Conservation (phyloP, 805 yeast genomes). For the Zygosaccharomyces lentus region DNA sequence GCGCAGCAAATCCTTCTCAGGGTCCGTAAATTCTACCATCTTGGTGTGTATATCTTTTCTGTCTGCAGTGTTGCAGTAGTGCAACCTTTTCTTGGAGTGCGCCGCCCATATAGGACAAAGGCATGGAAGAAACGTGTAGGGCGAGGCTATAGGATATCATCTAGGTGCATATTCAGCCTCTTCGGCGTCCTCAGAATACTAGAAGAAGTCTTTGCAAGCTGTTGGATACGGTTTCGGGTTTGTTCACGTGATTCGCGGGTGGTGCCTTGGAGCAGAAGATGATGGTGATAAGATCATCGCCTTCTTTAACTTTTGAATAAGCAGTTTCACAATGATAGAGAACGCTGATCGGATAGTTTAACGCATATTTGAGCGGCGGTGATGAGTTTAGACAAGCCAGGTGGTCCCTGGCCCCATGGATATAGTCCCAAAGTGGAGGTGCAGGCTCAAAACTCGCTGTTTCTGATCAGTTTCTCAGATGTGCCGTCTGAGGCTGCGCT, state of each 20-base stretch:
- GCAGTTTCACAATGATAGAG: not conserved
- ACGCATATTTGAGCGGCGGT: not conserved
- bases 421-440: slow-evolving; percentile 28
- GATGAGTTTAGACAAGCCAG: slow-evolving; percentile 1
- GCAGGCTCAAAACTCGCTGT: slow-evolving; percentile 28
- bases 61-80: not conserved
- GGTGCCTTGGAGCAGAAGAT: slow-evolving; percentile 3
- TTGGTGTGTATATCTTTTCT: not conserved
- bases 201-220: not conserved
- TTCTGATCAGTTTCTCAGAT: slow-evolving; percentile 30
- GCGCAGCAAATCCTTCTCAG: slow-evolving; percentile 5
- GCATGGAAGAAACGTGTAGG: not conserved
- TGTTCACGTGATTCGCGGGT: slow-evolving; percentile 1
- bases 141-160: not conserved
- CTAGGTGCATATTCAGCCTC: too few species aligned
- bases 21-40: not conserved
- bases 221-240: not conserved
- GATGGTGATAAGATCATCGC: slow-evolving; percentile 5
- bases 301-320: not conserved
- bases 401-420: slow-evolving; percentile 2
- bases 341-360: not conserved
- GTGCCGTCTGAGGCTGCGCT: slow-evolving; percentile 12
- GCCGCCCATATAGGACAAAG: not conserved
- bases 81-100: not conserved
- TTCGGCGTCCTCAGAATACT: not conserved